Base-by-base conservation (phyloP, 2,329 filamentous ascomycete genomes). In the Fusarium pseudograminearum region DNA sequence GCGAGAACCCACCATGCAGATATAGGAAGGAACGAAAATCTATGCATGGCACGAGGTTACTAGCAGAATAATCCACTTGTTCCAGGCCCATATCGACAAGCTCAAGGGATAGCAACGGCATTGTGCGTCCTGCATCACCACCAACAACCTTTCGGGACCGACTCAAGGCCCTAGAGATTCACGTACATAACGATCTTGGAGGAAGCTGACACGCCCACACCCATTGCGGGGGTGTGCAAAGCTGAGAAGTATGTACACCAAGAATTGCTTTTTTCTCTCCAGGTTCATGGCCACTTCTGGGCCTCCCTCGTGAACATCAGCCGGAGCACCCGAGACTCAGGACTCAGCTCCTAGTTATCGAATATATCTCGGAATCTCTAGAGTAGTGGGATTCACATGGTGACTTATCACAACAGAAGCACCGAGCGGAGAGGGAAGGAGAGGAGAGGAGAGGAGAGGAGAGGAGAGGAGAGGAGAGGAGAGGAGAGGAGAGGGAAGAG, bases 211-310 rank as follows among this genome's bases (percentile, higher is more conserved):
- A 61, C 57, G 31, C 54, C 36, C 51, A 41, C 30, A 40, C 54
- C 36, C 51, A 41, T 26, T 34, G 55, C 61, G 64, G 67, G 67
- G 67, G 63, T 4, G 67, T 31, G 31, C 61, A 44, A 57, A 68
- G 52, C 54, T 18, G 54, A 60, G 16, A 42, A 33, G n/a, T 30
- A 30, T 34, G n/a, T 28, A 10, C 51, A 26, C 18, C 34, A 34
- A 57, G 63, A 54, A 54, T 70, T 70, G 67, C 67, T 70, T 70
- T 70, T 65, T 69, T 46, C 26, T 41, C 15, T 20, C 18, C 7
- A 61, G 42, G 26, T n/a, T 42, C 42, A 56, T 15, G 12, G 47
- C 30, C 11, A 61, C 40, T 33, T 34, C 42, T 40, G 22, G 28
- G 61, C 42, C 57, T 67, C 66, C 61, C 57, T 64, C 30, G 46